Evolutionary conservation across 2,329 filamentous ascomycete species (phyloP).

Genomic region (Teratosphaeria viscida): DNA sequence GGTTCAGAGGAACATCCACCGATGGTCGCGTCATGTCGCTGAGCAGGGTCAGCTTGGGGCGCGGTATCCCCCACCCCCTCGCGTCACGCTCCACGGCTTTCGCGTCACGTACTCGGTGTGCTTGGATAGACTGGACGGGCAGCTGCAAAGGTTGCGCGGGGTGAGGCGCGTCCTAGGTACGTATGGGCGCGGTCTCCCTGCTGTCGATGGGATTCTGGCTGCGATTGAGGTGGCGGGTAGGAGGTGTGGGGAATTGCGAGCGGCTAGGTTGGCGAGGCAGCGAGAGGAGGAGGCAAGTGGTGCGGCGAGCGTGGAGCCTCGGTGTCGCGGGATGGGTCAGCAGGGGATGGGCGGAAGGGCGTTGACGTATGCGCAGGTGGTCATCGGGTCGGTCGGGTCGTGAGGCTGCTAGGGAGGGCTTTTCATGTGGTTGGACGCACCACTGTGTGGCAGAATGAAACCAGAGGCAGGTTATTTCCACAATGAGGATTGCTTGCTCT

Average conservation of each 20-base stretch:
- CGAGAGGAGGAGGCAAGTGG: not conserved
- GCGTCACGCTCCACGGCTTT: not conserved
- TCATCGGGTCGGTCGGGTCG: not conserved
- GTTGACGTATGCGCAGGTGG: not conserved
- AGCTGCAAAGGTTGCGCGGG: not conserved
- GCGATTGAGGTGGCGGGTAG: not conserved
- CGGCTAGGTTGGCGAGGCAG: not conserved
- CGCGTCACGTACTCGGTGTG: not conserved
- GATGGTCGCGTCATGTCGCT: not conserved
- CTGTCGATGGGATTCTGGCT: not conserved
- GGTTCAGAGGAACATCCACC: not conserved
- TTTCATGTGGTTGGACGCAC: too few relatives aligned
- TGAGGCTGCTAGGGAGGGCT: not conserved
- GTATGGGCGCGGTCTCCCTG: not conserved
- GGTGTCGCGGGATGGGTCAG: not conserved
- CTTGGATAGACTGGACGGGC: not conserved
- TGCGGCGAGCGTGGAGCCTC: not conserved
- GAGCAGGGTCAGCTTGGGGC: too few relatives aligned
- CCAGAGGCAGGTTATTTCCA: too few relatives aligned
- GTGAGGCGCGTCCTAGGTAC: not conserved
- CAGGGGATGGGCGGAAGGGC: not conserved
- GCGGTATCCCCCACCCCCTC: too few relatives aligned
- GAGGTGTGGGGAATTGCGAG: not conserved
- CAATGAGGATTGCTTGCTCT: too few relatives aligned
- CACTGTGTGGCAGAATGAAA: too few relatives aligned